Base-by-base conservation (phyloP, 441 rosid genomes). In the Jatropha podagrica region DNA sequence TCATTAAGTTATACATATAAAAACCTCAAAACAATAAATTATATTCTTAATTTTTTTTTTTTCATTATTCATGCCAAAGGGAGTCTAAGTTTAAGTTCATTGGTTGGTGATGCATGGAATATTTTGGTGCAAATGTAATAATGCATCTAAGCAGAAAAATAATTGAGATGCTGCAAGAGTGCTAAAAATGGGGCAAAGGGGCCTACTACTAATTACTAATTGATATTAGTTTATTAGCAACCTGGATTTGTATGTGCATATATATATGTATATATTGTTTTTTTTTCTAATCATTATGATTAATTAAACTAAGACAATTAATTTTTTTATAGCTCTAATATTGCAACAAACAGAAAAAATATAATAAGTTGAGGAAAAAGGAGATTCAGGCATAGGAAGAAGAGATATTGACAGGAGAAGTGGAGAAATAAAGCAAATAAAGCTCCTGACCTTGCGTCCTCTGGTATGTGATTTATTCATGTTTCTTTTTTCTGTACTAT, bases 111-210 rank as follows among this genome's bases (percentile, higher is more conserved):
- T n/a, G 61, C 61, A 7, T 17, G 0, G 41, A 66, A 56, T 54
- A 65, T 37, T 56, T 58, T 10, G 54, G 7, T 49, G n/a, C 7
- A 3, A 12, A 68, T 32, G 52, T 20, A 48, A 26, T 18, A 20
- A 44, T 46, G 52, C 55, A 46, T 11, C 23, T 67, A 15, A 67
- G 52, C 46, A 49, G 23, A 17, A 68, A 67, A 44, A 72, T 61
- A 79, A 81, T 82, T 69, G 84, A 73, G 80, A 78, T 80, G 74
- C 81, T 56, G 61, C 58, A 20, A 42, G 74, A 41, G 67, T 37
- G 71, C 71, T 68, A 18, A 75, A 51, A 65, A 72, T 41, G 71
- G 17, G 58, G 52, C 78, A 62, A 58, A 51, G 66, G 81, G 83
- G 23, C 83, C 87, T 81, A 63, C 84, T 11, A 42, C 4, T 37